Evolutionary conservation across 805 yeast genomes (phyloP).

Genomic region (Maudiozyma serrabonitensis): DNA sequence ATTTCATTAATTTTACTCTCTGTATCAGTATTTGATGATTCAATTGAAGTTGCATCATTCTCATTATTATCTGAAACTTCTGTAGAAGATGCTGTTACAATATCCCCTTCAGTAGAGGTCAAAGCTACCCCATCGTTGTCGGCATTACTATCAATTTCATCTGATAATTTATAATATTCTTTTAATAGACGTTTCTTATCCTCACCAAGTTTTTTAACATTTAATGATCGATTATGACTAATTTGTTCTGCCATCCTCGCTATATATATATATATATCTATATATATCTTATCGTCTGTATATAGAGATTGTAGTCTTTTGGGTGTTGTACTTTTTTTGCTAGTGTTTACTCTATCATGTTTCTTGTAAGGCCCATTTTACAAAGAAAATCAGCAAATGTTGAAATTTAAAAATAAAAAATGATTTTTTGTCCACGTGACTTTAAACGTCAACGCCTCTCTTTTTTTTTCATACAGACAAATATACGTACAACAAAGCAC

Average conservation of each 20-base stretch:
- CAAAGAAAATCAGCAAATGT: too few species aligned
- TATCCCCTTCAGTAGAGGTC: background rate
- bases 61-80: background rate
- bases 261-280: background rate
- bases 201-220: conserved; percentile 13
- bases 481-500: too few species aligned
- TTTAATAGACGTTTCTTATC: conserved; percentile 19
- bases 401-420: too few species aligned
- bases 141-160: background rate
- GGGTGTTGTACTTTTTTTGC: too few species aligned
- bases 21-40: background rate
- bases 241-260: conserved; percentile 24
- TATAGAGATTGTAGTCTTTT: too few species aligned
- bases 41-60: background rate
- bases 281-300: too few species aligned
- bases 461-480: too few species aligned
- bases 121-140: background rate
- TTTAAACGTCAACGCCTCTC: too few species aligned
- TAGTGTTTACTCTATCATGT: too few species aligned
- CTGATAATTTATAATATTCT: conserved; percentile 19
- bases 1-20: conserved; percentile 4
- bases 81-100: background rate
- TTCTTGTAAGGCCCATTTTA: too few species aligned
- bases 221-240: conserved; percentile 23
- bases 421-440: too few species aligned